Percentiles rank a stretch among this genome's conserved stretches.
phyloP scores from a whole-genome alignment of 2,329 filamentous ascomycete species.

The Sphaceloma murrayae region DNA sequence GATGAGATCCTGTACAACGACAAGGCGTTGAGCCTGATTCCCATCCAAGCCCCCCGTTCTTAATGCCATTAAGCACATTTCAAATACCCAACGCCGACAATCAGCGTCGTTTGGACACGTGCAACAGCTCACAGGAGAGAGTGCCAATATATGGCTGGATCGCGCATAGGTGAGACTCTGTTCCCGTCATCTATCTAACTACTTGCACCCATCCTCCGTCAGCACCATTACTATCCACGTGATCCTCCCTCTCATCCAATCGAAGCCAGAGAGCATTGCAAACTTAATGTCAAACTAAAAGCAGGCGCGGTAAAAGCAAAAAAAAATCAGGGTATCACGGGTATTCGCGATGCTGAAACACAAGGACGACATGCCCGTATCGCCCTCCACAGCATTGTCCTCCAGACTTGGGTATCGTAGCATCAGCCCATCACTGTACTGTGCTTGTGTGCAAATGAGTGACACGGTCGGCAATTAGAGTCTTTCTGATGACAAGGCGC shows the following conservation, averaged over 20 bases:
- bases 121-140: no score
- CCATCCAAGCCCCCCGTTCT: no score
- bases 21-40: no score
- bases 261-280: constrained; percentile 14
- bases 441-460: constrained; percentile 4
- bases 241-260: constrained; percentile 4
- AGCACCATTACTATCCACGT: constrained; percentile 15
- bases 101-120: no score
- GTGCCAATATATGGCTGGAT: no score
- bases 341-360: constrained; percentile 16
- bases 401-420: not conserved
- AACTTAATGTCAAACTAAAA: constrained; percentile 14
- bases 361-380: constrained; percentile 10
- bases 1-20: no score
- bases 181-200: constrained; percentile 8
- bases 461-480: constrained; percentile 10
- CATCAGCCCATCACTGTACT: not conserved
- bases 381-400: constrained; percentile 3
- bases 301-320: constrained; percentile 14
- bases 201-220: constrained; percentile 1
- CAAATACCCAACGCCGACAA: no score
- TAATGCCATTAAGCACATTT: no score
- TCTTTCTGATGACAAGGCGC: not conserved
- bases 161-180: no score
- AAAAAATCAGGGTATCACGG: constrained; percentile 17